These are phyloP conservation scores for Glonium stellatum DNA, from an alignment of 495 filamentous ascomycete species.

Conservation along the genomic window DNA sequence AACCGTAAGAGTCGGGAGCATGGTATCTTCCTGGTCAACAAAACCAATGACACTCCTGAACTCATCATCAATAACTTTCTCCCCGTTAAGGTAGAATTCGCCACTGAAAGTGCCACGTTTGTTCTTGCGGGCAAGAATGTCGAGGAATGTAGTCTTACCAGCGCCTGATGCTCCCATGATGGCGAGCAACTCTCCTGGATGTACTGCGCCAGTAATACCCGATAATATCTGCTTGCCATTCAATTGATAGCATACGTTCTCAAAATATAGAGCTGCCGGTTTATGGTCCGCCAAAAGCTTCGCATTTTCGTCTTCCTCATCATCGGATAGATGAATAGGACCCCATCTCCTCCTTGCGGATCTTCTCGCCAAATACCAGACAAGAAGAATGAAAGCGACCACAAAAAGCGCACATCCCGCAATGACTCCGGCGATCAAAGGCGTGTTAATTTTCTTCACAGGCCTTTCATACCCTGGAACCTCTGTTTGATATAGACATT, in stretches of 20 bases:
- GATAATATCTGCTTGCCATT: conserved; percentile 83
- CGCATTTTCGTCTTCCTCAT: conserved; percentile 80
- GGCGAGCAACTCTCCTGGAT: conserved; percentile 84
- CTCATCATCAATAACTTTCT: conserved; percentile 76
- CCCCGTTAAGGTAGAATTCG: conserved; percentile 89
- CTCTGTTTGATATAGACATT: conserved; percentile 87
- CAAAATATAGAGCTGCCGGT: conserved; percentile 80
- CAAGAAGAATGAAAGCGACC: conserved; percentile 68
- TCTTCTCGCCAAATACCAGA: conserved; percentile 86
- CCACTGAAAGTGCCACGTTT: conserved; percentile 76
- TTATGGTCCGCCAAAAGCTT: conserved; percentile 86
- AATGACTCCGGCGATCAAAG: conserved; percentile 90
- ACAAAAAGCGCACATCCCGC: conserved; percentile 81
- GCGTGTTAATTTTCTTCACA: conserved; percentile 93
- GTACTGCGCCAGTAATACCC: conserved; percentile 72
- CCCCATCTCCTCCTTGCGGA: conserved; percentile 57
- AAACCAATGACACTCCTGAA: conserved; percentile 91
- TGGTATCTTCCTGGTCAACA: conserved; percentile 96
- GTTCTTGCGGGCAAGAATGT: conserved; percentile 96
- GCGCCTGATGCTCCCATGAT: conserved; percentile 98
- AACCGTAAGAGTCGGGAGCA: conserved; percentile 93
- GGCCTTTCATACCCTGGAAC: conserved; percentile 84
- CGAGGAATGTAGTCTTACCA: conserved; percentile 94
- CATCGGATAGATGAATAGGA: conserved; percentile 69
- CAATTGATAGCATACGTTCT: conserved; percentile 77